phyloP scores from a whole-genome alignment of 176 grass and related monocot species.

The Phragmites australis region DNA sequence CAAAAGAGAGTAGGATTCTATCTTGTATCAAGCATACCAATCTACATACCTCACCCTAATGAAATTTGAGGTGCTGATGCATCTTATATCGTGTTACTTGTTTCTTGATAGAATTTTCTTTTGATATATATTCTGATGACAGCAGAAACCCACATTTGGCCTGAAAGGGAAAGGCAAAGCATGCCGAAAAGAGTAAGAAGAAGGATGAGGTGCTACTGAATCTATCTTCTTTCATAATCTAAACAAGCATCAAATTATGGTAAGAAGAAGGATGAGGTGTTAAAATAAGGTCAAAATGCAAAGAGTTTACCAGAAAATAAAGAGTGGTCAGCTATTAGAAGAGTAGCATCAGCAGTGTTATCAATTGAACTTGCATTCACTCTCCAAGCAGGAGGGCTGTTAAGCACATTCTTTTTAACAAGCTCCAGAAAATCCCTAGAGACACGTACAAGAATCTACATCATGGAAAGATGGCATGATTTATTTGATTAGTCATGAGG shows the following conservation, averaged over 20 bases:
- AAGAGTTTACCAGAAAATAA: constrained; percentile 63
- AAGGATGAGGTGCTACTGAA: too few relatives aligned
- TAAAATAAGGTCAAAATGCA: constrained; percentile 8
- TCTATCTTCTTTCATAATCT: neutral
- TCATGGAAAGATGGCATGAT: constrained; percentile 6
- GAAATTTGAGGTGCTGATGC: constrained; percentile 87
- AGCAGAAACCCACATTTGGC: constrained; percentile 93
- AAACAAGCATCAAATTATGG: constrained; percentile 14
- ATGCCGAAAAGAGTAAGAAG: too few relatives aligned
- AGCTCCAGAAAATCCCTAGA: constrained; percentile 77
- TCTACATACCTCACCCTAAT: constrained; percentile 61
- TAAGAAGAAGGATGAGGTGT: neutral
- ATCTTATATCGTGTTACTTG: constrained; percentile 83
- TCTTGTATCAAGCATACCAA: constrained; percentile 22
- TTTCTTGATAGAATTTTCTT: constrained; percentile 81
- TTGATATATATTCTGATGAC: constrained; percentile 84
- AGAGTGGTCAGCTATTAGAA: constrained; percentile 90
- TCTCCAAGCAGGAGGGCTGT: constrained; percentile 64
- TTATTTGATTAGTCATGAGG: constrained; percentile 1
- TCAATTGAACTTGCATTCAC: constrained; percentile 76
- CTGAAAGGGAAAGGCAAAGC: constrained; percentile 41
- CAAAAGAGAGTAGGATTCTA: neutral
- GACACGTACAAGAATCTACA: constrained; percentile 59
- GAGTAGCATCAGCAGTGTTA: constrained; percentile 47
- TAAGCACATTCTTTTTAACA: constrained; percentile 57